Base-by-base conservation (phyloP, 768 basidiomycete species). In the Botryobasidium botryosum region DNA sequence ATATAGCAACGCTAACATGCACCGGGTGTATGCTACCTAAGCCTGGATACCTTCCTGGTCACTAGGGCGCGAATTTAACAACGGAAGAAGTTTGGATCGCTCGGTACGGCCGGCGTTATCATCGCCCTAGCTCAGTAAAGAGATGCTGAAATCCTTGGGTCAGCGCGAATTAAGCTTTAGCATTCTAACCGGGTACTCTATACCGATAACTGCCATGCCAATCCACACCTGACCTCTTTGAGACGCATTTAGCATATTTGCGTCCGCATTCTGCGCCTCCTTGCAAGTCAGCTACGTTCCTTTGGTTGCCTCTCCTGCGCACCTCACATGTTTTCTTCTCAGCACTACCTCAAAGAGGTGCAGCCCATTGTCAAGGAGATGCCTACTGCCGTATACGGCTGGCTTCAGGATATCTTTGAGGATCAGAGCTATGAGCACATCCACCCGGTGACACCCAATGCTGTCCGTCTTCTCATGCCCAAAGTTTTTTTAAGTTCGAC, bases 21-120 rank as follows among this genome's bases (percentile, higher is more conserved):
- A n/a, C n/a, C n/a, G n/a, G n/a, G n/a, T n/a, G n/a, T n/a, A n/a
- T n/a, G n/a, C 21, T 39, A 10, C 37, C 12, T 20, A 47, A 17
- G 60, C 60, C 8, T 61, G 52, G 51, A 55, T 61, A 21, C 59
- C 59, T 13, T 53, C 52, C 1, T 61, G 60, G 59, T 27, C 54
- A 15, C 51, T 61, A 35, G 60, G 60, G 1, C 40, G 59, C 15
- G 43, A 46, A 10, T 61, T 61, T 31, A 38, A 53, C n/a, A 48
- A 48, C 13, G 60, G 60, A 2, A 47, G 43, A 37, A 53, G 47
- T 21, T 23, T 56, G 18, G 51, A 56, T 17, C 25, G 53, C 31
- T 39, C 45, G 6, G 54, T 55, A 36, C 37, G 53, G 32, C 13
- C 13, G 21, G 2, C 24, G 6, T n/a, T n/a, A n/a, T n/a, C n/a